Base-by-base conservation (phyloP, 225 moss, liverwort and hornwort genomes). In the Marchantia paleacea region DNA sequence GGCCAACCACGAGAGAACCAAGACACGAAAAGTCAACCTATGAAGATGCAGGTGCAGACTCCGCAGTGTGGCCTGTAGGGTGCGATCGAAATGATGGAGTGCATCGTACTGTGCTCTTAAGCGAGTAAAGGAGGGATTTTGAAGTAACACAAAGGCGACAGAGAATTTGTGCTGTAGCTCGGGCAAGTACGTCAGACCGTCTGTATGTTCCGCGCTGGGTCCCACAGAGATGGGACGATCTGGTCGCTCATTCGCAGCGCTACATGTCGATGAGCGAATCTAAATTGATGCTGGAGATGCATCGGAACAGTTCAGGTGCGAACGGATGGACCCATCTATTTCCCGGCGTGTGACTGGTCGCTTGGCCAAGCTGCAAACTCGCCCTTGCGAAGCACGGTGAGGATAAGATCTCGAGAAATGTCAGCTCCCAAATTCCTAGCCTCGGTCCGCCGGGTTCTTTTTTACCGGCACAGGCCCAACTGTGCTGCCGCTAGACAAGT, bases 391-490 rank as follows among this genome's bases (percentile, higher is more conserved):
- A 74, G 74, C 52, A 54, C 25, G 74, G 74, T 7, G 54, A 54
- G 74, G 74, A 74, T 74, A 74, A 74, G 74, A 74, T 74, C 74
- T 74, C 74, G 16, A 28, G 1, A 39, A 74, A 26, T 54, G 54
- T 74, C 53, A 73, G 73, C 13, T 48, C 49, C 7, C 69, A 20
- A 8, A 70, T 48, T 18, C 18, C 50, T 48, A 16, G 47, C 29
- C 19, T 29, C 16, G 18, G 3, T 20, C 19, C 2, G 18, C 48
- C 31, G 70, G 50, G 5, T 39, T 39, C 5, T 70, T 48, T 70
- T 70, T 70, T 70, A 19, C 70, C 48, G 9, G 48, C 7, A 48
- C 6, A n/a, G 19, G 70, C 47, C 8, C n/a, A 49, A 22, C 14
- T 68, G 19, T 48, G 48, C 70, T 12, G 31, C 9, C 20, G 48